phyloP scores from a whole-genome alignment of 2,329 filamentous ascomycete genomes.

The Pseudogymnoascus sp. region DNA sequence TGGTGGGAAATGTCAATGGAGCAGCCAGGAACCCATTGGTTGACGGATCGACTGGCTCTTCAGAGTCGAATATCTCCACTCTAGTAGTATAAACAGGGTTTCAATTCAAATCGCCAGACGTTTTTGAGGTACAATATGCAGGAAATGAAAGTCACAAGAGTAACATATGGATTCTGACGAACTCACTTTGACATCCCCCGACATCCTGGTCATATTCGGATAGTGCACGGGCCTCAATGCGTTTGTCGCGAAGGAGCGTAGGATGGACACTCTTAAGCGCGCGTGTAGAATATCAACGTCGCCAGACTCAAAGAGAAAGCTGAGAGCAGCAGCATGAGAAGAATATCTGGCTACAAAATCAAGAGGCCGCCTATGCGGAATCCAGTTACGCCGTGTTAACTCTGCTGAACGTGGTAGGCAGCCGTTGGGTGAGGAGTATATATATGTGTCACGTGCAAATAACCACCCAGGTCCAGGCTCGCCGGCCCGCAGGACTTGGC shows the following conservation, averaged over 20 bases:
- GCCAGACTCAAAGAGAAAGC: background rate
- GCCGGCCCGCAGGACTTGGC: background rate
- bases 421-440: background rate
- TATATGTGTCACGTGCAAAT: background rate
- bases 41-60: background rate
- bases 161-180: background rate
- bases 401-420: background rate
- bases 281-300: background rate
- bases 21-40: background rate
- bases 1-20: background rate
- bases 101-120: background rate
- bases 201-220: background rate
- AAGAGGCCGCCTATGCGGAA: background rate
- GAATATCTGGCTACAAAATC: background rate
- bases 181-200: background rate
- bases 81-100: background rate
- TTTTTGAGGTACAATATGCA: background rate
- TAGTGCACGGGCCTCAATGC: background rate
- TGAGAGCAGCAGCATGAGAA: background rate
- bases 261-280: background rate
- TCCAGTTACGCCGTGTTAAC: background rate
- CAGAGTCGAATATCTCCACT: background rate
- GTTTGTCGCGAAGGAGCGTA: background rate
- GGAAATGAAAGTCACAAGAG: background rate
- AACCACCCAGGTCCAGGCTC: constrained; percentile 6